Conservation (phyloP, 768 basidiomycete genomes). For the Hemileccinum rubropunctum region DNA sequence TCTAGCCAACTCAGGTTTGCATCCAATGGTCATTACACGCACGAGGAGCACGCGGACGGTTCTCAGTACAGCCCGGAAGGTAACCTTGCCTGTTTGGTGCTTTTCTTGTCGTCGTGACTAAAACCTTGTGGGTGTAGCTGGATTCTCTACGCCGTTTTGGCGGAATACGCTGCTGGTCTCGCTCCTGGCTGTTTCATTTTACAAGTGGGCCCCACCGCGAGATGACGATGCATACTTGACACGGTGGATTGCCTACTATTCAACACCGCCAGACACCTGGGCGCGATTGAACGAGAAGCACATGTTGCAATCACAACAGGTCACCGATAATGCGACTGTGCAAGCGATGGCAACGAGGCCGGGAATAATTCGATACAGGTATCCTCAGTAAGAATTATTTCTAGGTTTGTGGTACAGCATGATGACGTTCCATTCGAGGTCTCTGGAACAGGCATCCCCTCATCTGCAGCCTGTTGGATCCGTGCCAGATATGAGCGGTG, state of each 20-base stretch:
- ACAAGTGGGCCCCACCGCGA: constrained; percentile 67
- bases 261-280: constrained; percentile 54
- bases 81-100: constrained; percentile 27
- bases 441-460: constrained; percentile 58
- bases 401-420: background rate
- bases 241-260: constrained; percentile 60
- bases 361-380: constrained; percentile 59
- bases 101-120: background rate
- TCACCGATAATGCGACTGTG: constrained; percentile 38
- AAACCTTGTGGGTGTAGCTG: constrained; percentile 32
- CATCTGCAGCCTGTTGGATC: constrained; percentile 59
- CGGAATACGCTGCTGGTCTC: constrained; percentile 54
- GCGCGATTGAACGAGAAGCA: constrained; percentile 55
- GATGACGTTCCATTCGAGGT: constrained; percentile 34
- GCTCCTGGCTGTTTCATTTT: constrained; percentile 49
- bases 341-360: constrained; percentile 43
- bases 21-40: constrained; percentile 41
- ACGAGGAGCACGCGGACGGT: constrained; percentile 36
- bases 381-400: constrained; percentile 63
- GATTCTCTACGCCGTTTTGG: constrained; percentile 68
- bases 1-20: constrained; percentile 42
- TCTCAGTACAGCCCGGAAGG: constrained; percentile 60
- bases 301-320: constrained; percentile 43
- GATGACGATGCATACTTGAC: constrained; percentile 63
- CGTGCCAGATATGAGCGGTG: constrained; percentile 33